Evolutionary conservation across 2,329 filamentous ascomycete genomes (phyloP), one percentile per base, ranked within the genome.

Genomic region (Zymoseptoria passerinii): DNA sequence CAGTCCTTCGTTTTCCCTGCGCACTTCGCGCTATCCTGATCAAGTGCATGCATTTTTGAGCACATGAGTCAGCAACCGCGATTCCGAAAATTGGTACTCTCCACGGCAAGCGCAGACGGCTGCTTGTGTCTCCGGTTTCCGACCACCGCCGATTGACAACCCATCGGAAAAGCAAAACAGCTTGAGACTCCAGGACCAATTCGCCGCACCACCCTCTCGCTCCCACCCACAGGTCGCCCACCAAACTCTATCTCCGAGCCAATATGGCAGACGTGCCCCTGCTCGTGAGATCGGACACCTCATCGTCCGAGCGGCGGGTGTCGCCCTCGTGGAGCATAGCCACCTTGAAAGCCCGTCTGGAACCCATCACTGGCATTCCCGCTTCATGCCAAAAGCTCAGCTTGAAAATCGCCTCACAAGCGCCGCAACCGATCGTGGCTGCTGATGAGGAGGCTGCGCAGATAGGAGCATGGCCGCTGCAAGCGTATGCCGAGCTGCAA

Each of bases 301-400:
- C 88, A 52, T 83, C 86, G 53, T 92, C 90, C 54, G 94, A 99
- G 77, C 88, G 92, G 61, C 89, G 94, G 66, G 85, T 97, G 72
- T 92, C 90, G 27, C 92, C 92, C 13, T 87, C 92, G 66, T 99
- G 94, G 94, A 87, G 87, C 61, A 87, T 99, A 70, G 80, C 82
- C 57, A 86, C 90, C 68, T 81, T 97, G 68, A 96, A 92, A 77
- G 76, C 81, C 55, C 95, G 94, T 74, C 85, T 99, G 54, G 92
- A 97, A 75, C 88, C 90, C 61, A 86, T 97, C 75, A 97, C 92
- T 1, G 94, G 94, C 61, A 85, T 97, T 44, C 92, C 94, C 16
- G 89, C 92, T 9, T 82, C 81, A 28, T 85, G 81, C 60, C 94
- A 97, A 74, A 83, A 80, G 62, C 81, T 99, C 61, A 85, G 80